A percentile compares a stretch with the other conserved stretches of the same genome.
These are phyloP conservation scores for Phytophthora colocasiae DNA, from an alignment of 352 stramenopile genomes.

Conservation along the genomic window DNA sequence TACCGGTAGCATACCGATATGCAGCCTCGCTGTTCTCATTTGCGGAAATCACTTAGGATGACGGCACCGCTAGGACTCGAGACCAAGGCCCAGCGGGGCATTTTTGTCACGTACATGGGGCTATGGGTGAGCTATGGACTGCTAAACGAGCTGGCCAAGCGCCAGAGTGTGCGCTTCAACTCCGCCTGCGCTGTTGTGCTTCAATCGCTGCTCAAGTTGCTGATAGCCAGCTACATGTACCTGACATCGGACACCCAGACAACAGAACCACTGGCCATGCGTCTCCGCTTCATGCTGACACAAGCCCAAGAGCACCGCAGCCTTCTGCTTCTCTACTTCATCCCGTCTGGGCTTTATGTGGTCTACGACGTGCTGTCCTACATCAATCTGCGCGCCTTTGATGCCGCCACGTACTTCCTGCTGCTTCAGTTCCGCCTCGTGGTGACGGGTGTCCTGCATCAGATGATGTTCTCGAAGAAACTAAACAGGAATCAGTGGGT, in stretches of 20 bases:
- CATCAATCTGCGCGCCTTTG: constrained; percentile 79
- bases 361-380: constrained; percentile 87
- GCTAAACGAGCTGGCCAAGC: constrained; percentile 82
- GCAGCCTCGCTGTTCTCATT: no score
- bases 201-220: constrained; percentile 77
- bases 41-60: constrained; percentile 19
- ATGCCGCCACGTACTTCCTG: constrained; percentile 82
- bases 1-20: neutral
- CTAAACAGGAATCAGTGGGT: constrained; percentile 85
- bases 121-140: constrained; percentile 84
- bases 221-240: constrained; percentile 76
- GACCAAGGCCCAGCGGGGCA: constrained; percentile 67
- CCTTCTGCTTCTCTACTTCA: constrained; percentile 75
- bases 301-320: constrained; percentile 51
- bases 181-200: constrained; percentile 79
- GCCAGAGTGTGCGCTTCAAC: constrained; percentile 71
- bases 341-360: constrained; percentile 79
- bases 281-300: constrained; percentile 39
- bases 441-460: constrained; percentile 77
- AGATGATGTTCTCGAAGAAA: constrained; percentile 77
- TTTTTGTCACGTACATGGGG: constrained; percentile 84
- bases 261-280: constrained; percentile 31
- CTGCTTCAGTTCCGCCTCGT: constrained; percentile 85
- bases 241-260: constrained; percentile 51
- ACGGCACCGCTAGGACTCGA: constrained; percentile 72